Evolutionary conservation across 768 basidiomycete species (phyloP).

Genomic region (Suillus plorans): DNA sequence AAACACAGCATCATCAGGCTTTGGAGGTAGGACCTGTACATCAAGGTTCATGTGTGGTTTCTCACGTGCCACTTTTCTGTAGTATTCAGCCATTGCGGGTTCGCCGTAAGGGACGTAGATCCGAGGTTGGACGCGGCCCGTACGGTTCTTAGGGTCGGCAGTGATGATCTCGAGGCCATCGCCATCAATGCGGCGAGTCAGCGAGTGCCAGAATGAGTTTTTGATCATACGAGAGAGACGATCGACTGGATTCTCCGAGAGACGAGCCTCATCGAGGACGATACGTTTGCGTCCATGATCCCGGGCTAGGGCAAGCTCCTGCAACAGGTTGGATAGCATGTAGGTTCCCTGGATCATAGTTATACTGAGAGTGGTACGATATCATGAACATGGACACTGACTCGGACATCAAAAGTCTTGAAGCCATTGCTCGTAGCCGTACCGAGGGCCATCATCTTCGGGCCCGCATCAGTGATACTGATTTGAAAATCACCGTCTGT

Average conservation of each 20-base stretch:
- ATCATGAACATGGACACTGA: slow-evolving; percentile 34
- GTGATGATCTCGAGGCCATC: slow-evolving; percentile 97
- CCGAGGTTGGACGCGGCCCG: slow-evolving; percentile 82
- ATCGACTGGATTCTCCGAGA: slow-evolving; percentile 97
- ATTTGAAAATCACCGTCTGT: slow-evolving; percentile 97
- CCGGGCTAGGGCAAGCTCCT: slow-evolving; percentile 94
- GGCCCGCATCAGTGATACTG: slow-evolving; percentile 93
- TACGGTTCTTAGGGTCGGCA: slow-evolving; percentile 97
- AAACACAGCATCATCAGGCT: slow-evolving; percentile 83
- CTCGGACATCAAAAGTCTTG: slow-evolving; percentile 95
- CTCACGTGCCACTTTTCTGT: slow-evolving; percentile 82
- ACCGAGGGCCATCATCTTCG: slow-evolving; percentile 93
- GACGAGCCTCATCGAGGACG: slow-evolving; percentile 96
- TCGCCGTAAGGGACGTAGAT: slow-evolving; percentile 96
- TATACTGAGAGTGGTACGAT: slow-evolving; percentile 11
- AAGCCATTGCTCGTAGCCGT: slow-evolving; percentile 97
- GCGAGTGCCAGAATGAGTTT: slow-evolving; percentile 96
- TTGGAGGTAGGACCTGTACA: slow-evolving; percentile 84
- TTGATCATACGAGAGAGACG: slow-evolving; percentile 96
- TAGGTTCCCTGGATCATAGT: slow-evolving; percentile 77
- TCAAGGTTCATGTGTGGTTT: slow-evolving; percentile 95
- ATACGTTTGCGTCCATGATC: slow-evolving; percentile 96
- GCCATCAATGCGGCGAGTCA: slow-evolving; percentile 95
- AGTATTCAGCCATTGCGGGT: slow-evolving; percentile 94
- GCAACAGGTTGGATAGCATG: slow-evolving; percentile 98